Base-by-base conservation (phyloP, 805 yeast genomes). In the Isabelozyma gotoi region DNA sequence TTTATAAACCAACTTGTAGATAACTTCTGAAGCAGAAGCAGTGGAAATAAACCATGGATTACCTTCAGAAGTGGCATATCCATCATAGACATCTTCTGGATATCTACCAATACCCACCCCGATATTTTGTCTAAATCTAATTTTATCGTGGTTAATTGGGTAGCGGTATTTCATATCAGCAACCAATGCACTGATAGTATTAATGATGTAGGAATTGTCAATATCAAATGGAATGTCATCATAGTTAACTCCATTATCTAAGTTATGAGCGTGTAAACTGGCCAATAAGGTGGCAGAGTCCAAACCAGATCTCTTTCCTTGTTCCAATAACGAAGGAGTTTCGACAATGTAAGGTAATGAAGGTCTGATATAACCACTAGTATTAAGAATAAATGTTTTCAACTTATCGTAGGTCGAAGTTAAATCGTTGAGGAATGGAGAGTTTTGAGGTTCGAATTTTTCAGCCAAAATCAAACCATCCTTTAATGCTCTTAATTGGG, bases 41-140 rank as follows among this genome's bases (percentile, higher is more conserved):
- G 92, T 86, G 3, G 87, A 69, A 45, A 91, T 77, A 58, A 90
- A 89, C 98, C 97, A 91, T 5, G 98, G 97, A 56, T 91, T 90
- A 2, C 97, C 97, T 53, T 84, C 88, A 24, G 84, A 73, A 0
- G 77, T 69, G 0, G 81, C 82, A 46, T 71, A 67, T 0, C 96
- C 96, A 60, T 91, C 84, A 62, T 91, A 91, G 7, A 84, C 61
- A 64, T 91, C 98, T 57, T 91, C 98, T 0, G 97, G 96, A 57
- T 91, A 91, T 57, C 98, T 75, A 2, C 98, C 98, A 41, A 91
- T 64, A 0, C 85, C 96, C 40, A 84, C 82, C 2, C 85, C 86
- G 3, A 63, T 54, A 32, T 46, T 45, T 20, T 44, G 44, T 14
- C 49, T 64, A 33, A 68, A 56, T 2, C 71, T 69, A 19, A 73